Base-by-base conservation (phyloP, 1,284 basidiomycete species). In the Dichomitus squalens region DNA sequence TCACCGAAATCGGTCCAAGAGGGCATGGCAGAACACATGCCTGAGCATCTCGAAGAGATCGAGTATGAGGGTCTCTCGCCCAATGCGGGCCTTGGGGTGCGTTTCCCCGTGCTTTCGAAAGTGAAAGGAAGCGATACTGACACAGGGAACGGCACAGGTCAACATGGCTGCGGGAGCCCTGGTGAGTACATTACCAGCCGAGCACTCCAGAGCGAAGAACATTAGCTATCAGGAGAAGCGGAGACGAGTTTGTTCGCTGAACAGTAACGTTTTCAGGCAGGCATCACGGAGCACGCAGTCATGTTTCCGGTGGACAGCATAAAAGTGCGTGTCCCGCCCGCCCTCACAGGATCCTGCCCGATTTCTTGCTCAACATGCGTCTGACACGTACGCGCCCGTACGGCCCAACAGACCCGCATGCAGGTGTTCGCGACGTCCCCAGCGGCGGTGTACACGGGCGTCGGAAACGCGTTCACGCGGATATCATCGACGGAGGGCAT, bases 251-350 rank as follows among this genome's bases (percentile, higher is more conserved):
- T 49, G n/a, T n/a, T 7, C 41, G 52, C 52, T 58, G 49, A 57
- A 59, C 58, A 44, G 50, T 54, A 25, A 38, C 49, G 57, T 41
- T 43, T 57, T 4, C 72, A 96, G 93, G 96, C 97, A 66, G 97
- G 97, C 60, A 99, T 99, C 68, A 95, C 95, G 54, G 97, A 99
- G 75, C 97, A 99, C 76, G 93, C 96, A 25, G 94, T 97, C 72
- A 99, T 99, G 92, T 99, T 94, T 72, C 97, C 97, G 3, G 82
- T 99, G 63, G 97, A 99, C 77, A 95, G 93, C 68, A 97, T 99
- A 74, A 98, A 99, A 82, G 96, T 93, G 58, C 64, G 87, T 75
- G 18, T 20, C 40, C 38, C 12, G 11, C 41, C 33, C 44, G 21
- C 6, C 34, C 31, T 39, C 35, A 25, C 36, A 29, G 11, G 11